Evolutionary conservation across 2,329 filamentous ascomycete genomes (phyloP).

Genomic region (Capronia americana): DNA sequence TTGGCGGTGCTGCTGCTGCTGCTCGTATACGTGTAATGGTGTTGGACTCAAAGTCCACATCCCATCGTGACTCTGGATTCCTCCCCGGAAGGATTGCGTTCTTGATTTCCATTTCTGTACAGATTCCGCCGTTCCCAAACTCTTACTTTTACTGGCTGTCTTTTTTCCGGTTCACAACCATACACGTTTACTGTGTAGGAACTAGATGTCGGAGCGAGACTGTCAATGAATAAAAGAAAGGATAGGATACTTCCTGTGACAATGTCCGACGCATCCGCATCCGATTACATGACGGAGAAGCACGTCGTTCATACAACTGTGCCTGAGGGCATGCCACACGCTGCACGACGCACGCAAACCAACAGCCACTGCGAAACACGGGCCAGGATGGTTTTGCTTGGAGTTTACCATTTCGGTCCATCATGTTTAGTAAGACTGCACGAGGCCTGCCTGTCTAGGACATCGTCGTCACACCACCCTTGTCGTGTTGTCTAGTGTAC

Average conservation of each 20-base stretch:
- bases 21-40: constrained; percentile 34
- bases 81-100: constrained; percentile 36
- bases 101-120: constrained; percentile 29
- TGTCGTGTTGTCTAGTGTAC: background rate
- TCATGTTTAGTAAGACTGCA: background rate
- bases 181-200: background rate
- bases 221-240: background rate
- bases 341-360: background rate
- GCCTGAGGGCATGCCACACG: background rate
- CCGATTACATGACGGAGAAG: constrained; percentile 4
- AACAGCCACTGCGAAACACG: background rate
- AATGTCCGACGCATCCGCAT: background rate
- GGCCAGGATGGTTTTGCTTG: too few relatives aligned
- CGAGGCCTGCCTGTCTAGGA: background rate
- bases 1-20: constrained; percentile 5
- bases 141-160: too few relatives aligned
- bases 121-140: too few relatives aligned
- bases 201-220: background rate
- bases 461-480: background rate
- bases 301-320: background rate
- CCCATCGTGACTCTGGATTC: constrained; percentile 30
- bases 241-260: background rate
- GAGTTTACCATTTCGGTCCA: background rate
- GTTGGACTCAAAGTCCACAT: constrained; percentile 26
- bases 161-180: too few relatives aligned